phyloP scores from a whole-genome alignment of 768 basidiomycete species.

The Gelatoporia subvermispora region DNA sequence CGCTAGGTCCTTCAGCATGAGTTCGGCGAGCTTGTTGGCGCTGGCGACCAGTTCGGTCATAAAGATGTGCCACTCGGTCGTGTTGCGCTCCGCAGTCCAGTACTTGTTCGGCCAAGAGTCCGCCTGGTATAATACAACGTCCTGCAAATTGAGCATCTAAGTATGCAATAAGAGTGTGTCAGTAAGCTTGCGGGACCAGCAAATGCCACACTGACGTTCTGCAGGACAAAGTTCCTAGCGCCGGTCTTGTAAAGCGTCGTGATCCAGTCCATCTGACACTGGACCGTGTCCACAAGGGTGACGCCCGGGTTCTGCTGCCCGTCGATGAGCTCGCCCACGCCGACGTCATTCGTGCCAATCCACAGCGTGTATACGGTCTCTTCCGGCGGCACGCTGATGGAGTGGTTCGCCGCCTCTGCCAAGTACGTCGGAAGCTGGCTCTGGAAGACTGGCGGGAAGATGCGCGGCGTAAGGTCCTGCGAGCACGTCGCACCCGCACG shows the following conservation, averaged over 20 bases:
- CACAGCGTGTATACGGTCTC: slow-evolving; percentile 62
- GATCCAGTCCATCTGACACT: slow-evolving; percentile 59
- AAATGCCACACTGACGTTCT: slow-evolving; percentile 49
- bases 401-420: slow-evolving; percentile 35
- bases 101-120: slow-evolving; percentile 29
- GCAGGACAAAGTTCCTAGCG: slow-evolving; percentile 64
- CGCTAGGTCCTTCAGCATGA: slow-evolving; percentile 21
- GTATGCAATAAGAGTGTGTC: neutral
- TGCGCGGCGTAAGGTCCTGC: slow-evolving; percentile 52
- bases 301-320: slow-evolving; percentile 41
- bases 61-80: slow-evolving; percentile 30
- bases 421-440: slow-evolving; percentile 53
- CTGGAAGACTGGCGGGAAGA: slow-evolving; percentile 56
- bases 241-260: slow-evolving; percentile 50
- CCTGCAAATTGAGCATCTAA: slow-evolving; percentile 32
- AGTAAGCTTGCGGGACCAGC: neutral
- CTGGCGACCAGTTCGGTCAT: slow-evolving; percentile 28
- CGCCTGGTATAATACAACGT: slow-evolving; percentile 25
- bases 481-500: slow-evolving; percentile 62
- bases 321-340: slow-evolving; percentile 47
- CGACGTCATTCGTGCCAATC: slow-evolving; percentile 62
- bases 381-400: slow-evolving; percentile 32
- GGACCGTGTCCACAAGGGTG: slow-evolving; percentile 52
- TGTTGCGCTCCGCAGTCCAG: slow-evolving; percentile 28
- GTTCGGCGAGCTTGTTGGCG: slow-evolving; percentile 25